Evolutionary conservation across 495 filamentous ascomycete genomes (phyloP), one percentile per base, ranked within the genome.

Genomic region (Neurospora sp.): DNA sequence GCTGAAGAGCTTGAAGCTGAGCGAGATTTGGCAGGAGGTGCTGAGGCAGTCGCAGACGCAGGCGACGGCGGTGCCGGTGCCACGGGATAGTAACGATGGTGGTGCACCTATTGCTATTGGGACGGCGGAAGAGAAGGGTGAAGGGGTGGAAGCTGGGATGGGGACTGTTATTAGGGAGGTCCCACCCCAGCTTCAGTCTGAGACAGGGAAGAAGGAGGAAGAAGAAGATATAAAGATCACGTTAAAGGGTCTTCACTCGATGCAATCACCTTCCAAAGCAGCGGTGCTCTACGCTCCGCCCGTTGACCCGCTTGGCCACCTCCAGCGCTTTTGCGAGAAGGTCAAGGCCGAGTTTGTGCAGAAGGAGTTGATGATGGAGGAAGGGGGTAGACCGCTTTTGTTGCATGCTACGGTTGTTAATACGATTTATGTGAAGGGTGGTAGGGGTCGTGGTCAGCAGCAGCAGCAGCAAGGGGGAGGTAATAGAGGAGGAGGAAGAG

Each of bases 331-430:
- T 77, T 91, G 91, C 68, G 82, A 88, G 69, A 80, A 77, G 48
- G 81, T 97, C 4, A 83, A 86, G 59, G 82, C 86, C 1, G 78
- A 76, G 5, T 97, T 97, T 76, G 81, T 82, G 4, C 81, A 89
- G 6, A 87, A 87, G 3, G 91, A 86, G 1, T 83, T 94, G 20
- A 77, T 97, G 74, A 77, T 82, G 1, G 80, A 75, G 2, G 92
- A 95, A 27, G 53, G 53, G 3, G 78, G 77, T 2, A 82, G 94
- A 40, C 88, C 88, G n/a, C 79, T 98, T 69, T 85, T 92, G 22
- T 78, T 97, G 69, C 95, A 97, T 79, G 93, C 92, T 18, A 97
- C 95, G 4, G 84, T 98, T 5, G 81, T 96, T 27, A 97, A 98
- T 80, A 97, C 94, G 9, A 88, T 94, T 39, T 97, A 97, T 79